These are phyloP conservation scores for Trametes elegans DNA, from an alignment of 768 basidiomycete species.

Conservation along the genomic window DNA sequence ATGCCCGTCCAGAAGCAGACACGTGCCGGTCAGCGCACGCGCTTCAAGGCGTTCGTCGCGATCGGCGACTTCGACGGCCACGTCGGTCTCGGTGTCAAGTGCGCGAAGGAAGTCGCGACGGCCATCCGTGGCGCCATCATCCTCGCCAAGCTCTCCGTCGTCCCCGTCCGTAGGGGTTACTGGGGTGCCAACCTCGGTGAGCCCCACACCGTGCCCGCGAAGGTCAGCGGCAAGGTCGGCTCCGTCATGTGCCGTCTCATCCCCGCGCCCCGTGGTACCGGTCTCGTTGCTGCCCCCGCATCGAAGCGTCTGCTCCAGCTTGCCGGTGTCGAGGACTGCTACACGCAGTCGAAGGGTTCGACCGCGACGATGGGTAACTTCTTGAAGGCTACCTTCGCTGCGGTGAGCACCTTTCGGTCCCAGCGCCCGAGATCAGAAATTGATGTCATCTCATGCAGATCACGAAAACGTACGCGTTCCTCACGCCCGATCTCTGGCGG, in stretches of 20 bases:
- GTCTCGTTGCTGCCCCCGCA: slow-evolving; percentile 98
- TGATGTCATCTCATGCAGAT: slow-evolving; percentile 48
- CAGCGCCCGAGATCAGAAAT: not conserved
- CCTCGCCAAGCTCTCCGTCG: slow-evolving; percentile 95
- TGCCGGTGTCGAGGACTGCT: slow-evolving; percentile 96
- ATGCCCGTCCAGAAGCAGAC: slow-evolving; percentile 99
- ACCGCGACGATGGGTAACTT: slow-evolving; percentile 99
- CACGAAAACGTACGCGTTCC: slow-evolving; percentile 97
- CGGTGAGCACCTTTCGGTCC: slow-evolving; percentile 42
- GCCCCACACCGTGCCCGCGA: slow-evolving; percentile 98
- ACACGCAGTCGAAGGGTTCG: slow-evolving; percentile 97
- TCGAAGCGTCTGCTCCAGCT: slow-evolving; percentile 95
- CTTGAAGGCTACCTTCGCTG: slow-evolving; percentile 95
- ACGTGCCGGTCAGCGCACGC: slow-evolving; percentile 97
- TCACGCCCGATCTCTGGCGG: slow-evolving; percentile 97
- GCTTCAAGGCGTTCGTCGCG: slow-evolving; percentile 99
- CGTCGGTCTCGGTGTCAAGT: slow-evolving; percentile 99
- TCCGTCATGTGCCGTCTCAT: slow-evolving; percentile 99
- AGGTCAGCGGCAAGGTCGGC: slow-evolving; percentile 97
- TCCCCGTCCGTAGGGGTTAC: slow-evolving; percentile 98
- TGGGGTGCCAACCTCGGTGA: slow-evolving; percentile 99
- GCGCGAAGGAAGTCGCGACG: slow-evolving; percentile 99
- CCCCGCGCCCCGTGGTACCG: slow-evolving; percentile 97
- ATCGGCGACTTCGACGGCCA: slow-evolving; percentile 99
- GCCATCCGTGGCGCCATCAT: slow-evolving; percentile 99